Conservation (phyloP, 805 yeast species). For the Zygoascus bituminiphila region DNA sequence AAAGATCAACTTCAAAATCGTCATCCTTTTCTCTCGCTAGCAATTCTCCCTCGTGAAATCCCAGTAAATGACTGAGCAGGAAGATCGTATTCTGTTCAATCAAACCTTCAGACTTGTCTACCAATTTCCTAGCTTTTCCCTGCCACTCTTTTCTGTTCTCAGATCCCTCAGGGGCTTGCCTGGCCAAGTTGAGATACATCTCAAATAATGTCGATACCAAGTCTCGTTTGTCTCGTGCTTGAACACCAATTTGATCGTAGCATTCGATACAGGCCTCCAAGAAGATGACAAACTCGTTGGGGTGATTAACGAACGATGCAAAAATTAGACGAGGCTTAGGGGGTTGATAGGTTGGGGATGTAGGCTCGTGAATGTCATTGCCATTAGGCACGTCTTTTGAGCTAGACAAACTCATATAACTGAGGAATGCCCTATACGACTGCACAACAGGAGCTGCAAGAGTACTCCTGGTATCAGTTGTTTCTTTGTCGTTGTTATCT, state of each 20-base stretch:
- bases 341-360: slow-evolving; percentile 68
- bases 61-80: slow-evolving; percentile 46
- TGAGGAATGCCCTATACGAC: slow-evolving; percentile 51
- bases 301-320: slow-evolving; percentile 77
- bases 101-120: slow-evolving; percentile 38
- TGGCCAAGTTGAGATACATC: slow-evolving; percentile 59
- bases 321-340: slow-evolving; percentile 85
- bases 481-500: slow-evolving; percentile 8
- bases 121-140: slow-evolving; percentile 49
- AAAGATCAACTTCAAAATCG: slow-evolving; percentile 51
- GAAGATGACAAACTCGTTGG: slow-evolving; percentile 82
- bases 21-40: slow-evolving; percentile 24
- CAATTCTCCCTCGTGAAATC: slow-evolving; percentile 25
- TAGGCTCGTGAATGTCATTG: neutral
- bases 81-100: slow-evolving; percentile 50
- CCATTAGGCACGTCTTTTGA: neutral
- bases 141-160: slow-evolving; percentile 49
- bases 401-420: slow-evolving; percentile 35
- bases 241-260: slow-evolving; percentile 57
- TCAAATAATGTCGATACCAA: slow-evolving; percentile 74
- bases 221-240: slow-evolving; percentile 51
- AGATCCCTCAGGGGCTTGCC: slow-evolving; percentile 26
- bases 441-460: slow-evolving; percentile 33
- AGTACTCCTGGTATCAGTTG: slow-evolving; percentile 9
- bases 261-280: slow-evolving; percentile 83